Percentiles rank a stretch among this genome's conserved stretches.
Conservation (phyloP, 805 yeast genomes). For the Ogataea kodamae region DNA sequence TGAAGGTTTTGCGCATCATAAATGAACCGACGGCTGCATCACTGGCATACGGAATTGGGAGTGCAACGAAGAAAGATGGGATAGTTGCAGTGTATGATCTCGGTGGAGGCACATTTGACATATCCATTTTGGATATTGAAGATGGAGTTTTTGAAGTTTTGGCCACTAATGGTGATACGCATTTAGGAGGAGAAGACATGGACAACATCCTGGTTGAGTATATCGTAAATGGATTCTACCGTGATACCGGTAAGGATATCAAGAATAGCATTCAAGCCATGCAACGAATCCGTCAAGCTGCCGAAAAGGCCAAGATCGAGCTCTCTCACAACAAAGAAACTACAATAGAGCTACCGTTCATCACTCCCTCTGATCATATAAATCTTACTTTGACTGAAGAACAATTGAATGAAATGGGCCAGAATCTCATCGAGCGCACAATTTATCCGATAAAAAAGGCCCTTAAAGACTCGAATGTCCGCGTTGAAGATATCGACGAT, state of each 20-base stretch:
- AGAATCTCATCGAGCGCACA: constrained; percentile 65
- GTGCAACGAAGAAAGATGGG: constrained; percentile 49
- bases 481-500: constrained; percentile 66
- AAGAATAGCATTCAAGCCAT: constrained; percentile 68
- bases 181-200: constrained; percentile 87
- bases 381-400: constrained; percentile 45
- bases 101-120: constrained; percentile 98
- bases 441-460: constrained; percentile 78
- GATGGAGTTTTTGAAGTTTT: constrained; percentile 96
- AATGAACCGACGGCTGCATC: constrained; percentile 93
- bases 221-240: constrained; percentile 75
- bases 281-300: constrained; percentile 84
- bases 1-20: constrained; percentile 80
- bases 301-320: constrained; percentile 87
- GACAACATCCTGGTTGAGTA: constrained; percentile 79
- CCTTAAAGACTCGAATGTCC: constrained; percentile 71
- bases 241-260: constrained; percentile 62
- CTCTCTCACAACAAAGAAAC: constrained; percentile 71
- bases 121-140: constrained; percentile 91
- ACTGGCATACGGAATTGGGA: constrained; percentile 84
- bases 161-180: constrained; percentile 93
- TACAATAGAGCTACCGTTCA: constrained; percentile 77
- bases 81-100: constrained; percentile 90
- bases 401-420: constrained; percentile 46
- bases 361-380: constrained; percentile 49